Evolutionary conservation across 2,329 filamentous ascomycete genomes (phyloP).

Genomic region (Paraconiothyrium brasiliense): DNA sequence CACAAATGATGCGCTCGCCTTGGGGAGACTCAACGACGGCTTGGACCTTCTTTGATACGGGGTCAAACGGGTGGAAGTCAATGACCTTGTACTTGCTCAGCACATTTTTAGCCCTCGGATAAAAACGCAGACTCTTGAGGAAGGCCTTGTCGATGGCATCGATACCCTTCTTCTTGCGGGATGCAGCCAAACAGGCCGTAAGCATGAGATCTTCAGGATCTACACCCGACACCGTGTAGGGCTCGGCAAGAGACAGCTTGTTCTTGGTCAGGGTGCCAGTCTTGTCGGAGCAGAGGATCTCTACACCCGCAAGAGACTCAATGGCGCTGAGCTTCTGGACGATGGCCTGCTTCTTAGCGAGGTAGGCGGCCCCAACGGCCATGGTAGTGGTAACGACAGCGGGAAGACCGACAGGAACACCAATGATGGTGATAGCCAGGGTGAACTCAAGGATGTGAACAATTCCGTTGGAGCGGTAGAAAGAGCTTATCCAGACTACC

Average conservation of each 20-base stretch:
- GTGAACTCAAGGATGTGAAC: slow-evolving; percentile 84
- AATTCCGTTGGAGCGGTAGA: slow-evolving; percentile 86
- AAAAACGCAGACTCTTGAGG: slow-evolving; percentile 83
- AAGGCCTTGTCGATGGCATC: slow-evolving; percentile 96
- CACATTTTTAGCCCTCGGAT: slow-evolving; percentile 81
- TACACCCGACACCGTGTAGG: slow-evolving; percentile 82
- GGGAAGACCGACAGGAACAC: slow-evolving; percentile 91
- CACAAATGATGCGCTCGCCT: slow-evolving; percentile 85
- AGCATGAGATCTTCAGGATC: slow-evolving; percentile 90
- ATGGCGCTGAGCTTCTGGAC: slow-evolving; percentile 93
- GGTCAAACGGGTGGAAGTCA: slow-evolving; percentile 88
- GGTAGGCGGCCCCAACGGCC: slow-evolving; percentile 90
- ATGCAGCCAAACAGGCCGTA: slow-evolving; percentile 88
- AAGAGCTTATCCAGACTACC: slow-evolving; percentile 84
- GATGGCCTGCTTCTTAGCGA: slow-evolving; percentile 92
- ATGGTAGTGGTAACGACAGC: slow-evolving; percentile 94
- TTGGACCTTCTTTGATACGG: slow-evolving; percentile 91
- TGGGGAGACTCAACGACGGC: slow-evolving; percentile 84
- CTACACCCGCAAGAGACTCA: slow-evolving; percentile 89
- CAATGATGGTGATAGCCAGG: slow-evolving; percentile 87
- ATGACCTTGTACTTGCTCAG: slow-evolving; percentile 86
- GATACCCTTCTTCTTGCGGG: slow-evolving; percentile 94
- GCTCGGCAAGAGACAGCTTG: slow-evolving; percentile 87
- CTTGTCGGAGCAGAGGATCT: slow-evolving; percentile 95
- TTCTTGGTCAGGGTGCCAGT: slow-evolving; percentile 94